These are phyloP conservation scores for Fomitopsis serialis DNA, from an alignment of 768 basidiomycete genomes.

Conservation along the genomic window DNA sequence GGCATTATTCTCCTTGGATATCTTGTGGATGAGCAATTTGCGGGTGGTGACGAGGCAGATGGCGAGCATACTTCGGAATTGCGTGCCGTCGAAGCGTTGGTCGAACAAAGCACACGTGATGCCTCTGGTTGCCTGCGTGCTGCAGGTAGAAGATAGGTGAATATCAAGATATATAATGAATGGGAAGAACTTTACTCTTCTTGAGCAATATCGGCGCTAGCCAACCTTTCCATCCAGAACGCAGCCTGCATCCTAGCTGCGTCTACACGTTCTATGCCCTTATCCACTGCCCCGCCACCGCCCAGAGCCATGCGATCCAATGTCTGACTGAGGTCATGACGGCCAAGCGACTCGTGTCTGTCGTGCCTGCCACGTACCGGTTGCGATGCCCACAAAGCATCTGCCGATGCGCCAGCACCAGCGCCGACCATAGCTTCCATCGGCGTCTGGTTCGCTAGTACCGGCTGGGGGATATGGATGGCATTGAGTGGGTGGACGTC, in stretches of 20 bases:
- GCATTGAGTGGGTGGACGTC: background rate
- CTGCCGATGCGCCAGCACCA: slow-evolving; percentile 1
- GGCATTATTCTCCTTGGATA: slow-evolving; percentile 38
- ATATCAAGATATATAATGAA: background rate
- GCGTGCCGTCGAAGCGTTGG: slow-evolving; percentile 52
- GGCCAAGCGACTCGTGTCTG: background rate
- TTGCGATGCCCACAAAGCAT: background rate
- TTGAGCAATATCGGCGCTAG: slow-evolving; percentile 40
- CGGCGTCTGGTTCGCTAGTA: slow-evolving; percentile 8
- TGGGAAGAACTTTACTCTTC: slow-evolving; percentile 37
- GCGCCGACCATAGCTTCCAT: slow-evolving; percentile 36
- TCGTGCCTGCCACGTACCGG: background rate
- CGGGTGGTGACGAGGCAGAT: slow-evolving; percentile 47
- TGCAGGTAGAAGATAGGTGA: slow-evolving; percentile 2
- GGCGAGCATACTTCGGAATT: slow-evolving; percentile 47
- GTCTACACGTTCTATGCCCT: slow-evolving; percentile 14
- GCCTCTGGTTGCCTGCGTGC: slow-evolving; percentile 30
- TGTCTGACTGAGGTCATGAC: background rate
- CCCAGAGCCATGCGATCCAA: slow-evolving; percentile 1
- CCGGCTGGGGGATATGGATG: background rate
- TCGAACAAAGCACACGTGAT: slow-evolving; percentile 63
- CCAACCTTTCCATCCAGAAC: slow-evolving; percentile 67
- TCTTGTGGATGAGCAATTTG: slow-evolving; percentile 39
- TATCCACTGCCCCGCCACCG: slow-evolving; percentile 9
- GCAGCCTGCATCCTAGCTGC: slow-evolving; percentile 49